These are phyloP conservation scores for Lasiodiplodia citricola DNA, from an alignment of 2,329 filamentous ascomycete genomes.

Conservation along the genomic window DNA sequence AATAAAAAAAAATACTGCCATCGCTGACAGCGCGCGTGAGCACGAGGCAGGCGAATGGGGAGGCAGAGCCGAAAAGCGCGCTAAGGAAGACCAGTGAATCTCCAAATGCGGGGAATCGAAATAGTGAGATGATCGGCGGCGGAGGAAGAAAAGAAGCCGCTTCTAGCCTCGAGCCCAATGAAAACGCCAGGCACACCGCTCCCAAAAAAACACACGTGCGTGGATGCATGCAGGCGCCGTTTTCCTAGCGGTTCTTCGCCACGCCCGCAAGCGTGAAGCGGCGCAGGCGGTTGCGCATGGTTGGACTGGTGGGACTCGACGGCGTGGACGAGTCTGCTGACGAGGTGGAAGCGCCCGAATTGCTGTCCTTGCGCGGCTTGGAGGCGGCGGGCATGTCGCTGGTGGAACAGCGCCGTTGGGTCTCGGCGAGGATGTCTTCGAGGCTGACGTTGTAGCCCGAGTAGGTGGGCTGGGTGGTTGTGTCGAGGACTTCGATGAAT, in stretches of 20 bases:
- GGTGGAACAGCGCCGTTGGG: constrained; percentile 36
- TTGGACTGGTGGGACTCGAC: constrained; percentile 21
- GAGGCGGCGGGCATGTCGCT: constrained; percentile 10
- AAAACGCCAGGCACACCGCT: constrained; percentile 1
- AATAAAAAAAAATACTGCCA: too few species aligned
- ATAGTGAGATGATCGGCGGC: neutral
- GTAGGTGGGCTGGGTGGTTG: constrained; percentile 39
- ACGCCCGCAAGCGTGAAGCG: constrained; percentile 18
- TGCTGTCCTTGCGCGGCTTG: constrained; percentile 22
- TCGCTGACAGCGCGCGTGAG: neutral
- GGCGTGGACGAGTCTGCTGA: constrained; percentile 19
- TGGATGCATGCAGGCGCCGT: neutral
- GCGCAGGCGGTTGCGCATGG: constrained; percentile 17
- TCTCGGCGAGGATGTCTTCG: constrained; percentile 47
- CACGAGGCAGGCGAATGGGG: neutral
- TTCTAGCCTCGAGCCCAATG: constrained; percentile 3
- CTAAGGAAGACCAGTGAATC: neutral
- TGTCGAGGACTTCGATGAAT: constrained; percentile 46
- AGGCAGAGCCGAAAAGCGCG: neutral
- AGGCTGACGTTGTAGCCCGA: constrained; percentile 45
- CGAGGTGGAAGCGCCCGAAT: constrained; percentile 11
- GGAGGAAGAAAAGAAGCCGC: neutral
- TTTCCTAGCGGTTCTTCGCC: constrained; percentile 1
- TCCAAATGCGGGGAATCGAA: constrained; percentile 13
- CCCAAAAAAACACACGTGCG: neutral